Base-by-base conservation (phyloP, 2,329 filamentous ascomycete genomes). In the Phaeoacremonium minimum region DNA sequence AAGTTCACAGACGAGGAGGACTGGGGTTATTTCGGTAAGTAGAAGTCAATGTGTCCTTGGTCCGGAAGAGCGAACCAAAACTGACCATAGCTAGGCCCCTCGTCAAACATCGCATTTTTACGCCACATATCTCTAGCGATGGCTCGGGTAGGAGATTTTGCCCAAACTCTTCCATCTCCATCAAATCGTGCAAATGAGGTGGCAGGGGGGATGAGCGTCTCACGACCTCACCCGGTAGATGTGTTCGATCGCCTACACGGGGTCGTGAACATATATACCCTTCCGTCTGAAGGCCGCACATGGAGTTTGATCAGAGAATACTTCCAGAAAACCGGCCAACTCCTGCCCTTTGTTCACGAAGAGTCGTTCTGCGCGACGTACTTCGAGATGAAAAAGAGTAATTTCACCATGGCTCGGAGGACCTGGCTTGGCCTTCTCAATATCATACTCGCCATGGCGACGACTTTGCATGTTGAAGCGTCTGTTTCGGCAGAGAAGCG, bases 361-460 rank as follows among this genome's bases (percentile, higher is more conserved):
- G 30, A 35, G 11, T 40, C 19, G 3, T 52, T 51, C 18, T 33
- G 40, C 15, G 43, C 26, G 8, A 46, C 42, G 3, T 48, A 49
- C 28, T 20, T 36, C 11, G 32, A 28, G 9, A 37, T 44, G 19
- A 41, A 35, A 36, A 29, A 30, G 3, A 36, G 30, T 18, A 22
- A 32, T 13, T 45, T 64, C 28, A 55, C 47, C 0, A 57, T 51
- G 4, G 60, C 65, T 1, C 56, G 68, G 1, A 59, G 63, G n/a
- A 66, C 69, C 0, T 75, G 71, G 71, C 57, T 75, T 0, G 68
- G 67, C 1, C 44, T 73, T 4, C 46, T 75, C 0, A 74, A 75
- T 33, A 67, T 73, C 37, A 59, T 75, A 0, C 51, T 75, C 2
- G 68, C 71, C 2, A 65, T 75, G 55, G 63, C 67, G 0, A 61